phyloP scores from a whole-genome alignment of 2,329 filamentous ascomycete genomes.

The Colletotrichum sp. region DNA sequence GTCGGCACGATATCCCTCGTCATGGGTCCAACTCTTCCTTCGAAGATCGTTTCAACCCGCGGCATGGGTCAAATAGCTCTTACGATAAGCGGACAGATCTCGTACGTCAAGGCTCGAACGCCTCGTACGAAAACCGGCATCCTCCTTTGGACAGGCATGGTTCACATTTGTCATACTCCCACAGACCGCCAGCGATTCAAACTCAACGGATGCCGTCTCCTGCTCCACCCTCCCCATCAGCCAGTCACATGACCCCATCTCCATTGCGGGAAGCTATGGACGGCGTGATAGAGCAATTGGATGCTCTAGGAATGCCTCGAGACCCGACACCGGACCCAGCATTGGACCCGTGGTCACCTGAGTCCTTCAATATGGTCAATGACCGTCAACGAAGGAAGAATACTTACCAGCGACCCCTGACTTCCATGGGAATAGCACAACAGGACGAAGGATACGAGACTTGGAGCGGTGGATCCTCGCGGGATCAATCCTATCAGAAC shows the following conservation, averaged over 20 bases:
- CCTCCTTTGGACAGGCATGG: constrained; percentile 37
- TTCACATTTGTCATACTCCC: constrained; percentile 40
- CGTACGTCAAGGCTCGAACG: constrained; percentile 32
- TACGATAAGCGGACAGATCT: constrained; percentile 39
- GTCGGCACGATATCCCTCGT: constrained; percentile 30
- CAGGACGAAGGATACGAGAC: constrained; percentile 68
- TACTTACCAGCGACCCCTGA: constrained; percentile 62
- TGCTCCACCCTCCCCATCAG: constrained; percentile 69
- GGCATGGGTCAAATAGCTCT: constrained; percentile 45
- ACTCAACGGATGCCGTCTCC: constrained; percentile 68
- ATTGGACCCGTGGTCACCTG: constrained; percentile 86
- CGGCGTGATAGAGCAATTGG: constrained; percentile 93
- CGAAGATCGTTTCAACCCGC: constrained; percentile 35
- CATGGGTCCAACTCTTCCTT: constrained; percentile 45
- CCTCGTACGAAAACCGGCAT: constrained; percentile 32
- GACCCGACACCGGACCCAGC: constrained; percentile 60
- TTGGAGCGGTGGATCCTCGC: constrained; percentile 59
- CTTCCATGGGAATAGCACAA: constrained; percentile 72
- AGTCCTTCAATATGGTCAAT: constrained; percentile 72
- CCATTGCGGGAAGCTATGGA: constrained; percentile 96
- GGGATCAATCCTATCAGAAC: constrained; percentile 46
- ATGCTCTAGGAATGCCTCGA: constrained; percentile 77
- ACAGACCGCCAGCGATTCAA: constrained; percentile 46
- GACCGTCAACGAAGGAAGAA: constrained; percentile 41
- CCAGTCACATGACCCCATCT: constrained; percentile 80